Evolutionary conservation across 176 grass and related monocot species (phyloP), one percentile per base, ranked within the genome.

Genomic region (Musa itinerans): DNA sequence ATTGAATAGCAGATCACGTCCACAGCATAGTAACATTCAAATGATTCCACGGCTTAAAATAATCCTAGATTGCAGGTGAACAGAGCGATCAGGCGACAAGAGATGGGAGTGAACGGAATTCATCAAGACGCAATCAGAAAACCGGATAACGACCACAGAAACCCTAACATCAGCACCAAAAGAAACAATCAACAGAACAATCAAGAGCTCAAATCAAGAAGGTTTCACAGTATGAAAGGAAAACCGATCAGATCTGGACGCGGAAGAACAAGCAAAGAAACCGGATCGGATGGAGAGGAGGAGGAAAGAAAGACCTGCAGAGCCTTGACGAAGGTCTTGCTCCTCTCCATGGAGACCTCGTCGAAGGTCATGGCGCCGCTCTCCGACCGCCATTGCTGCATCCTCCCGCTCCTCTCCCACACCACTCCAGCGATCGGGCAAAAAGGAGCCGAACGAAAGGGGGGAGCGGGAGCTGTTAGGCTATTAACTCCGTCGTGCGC

Each of bases 301-400:
- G 34, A 43, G 34, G 34, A 43, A 43, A 49, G 19, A 22, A 54
- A 53, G 0, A 74, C 96, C 96, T 99, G 96, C 26, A 99, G 84
- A 54, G 96, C 91, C 83, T 86, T 99, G 81, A 95, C 85, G 85
- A 99, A 99, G 89, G 86, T 94, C 76, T 89, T 99, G 88, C 96
- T 99, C 54, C 86, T 78, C 86, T 99, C 91, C 96, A 99, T 92
- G 81, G 91, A 95, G 61, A 83, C 89, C 86, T 99, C 96, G 54
- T 99, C 91, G 81, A 95, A 83, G 74, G 96, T 93, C 82, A 83
- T 79, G 65, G 87, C 66, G 9, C 78, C 77, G 29, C 66, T 56
- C 74, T 77, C 76, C 26, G 65, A 19, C 83, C 72, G 27, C 88
- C 84, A 89, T 83, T 82, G 70, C 48, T 84, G 83, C 76, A 73